Percentiles rank a stretch among this genome's conserved stretches.
phyloP scores from a whole-genome alignment of 176 grass and related monocot genomes.

The Oryza punctata region DNA sequence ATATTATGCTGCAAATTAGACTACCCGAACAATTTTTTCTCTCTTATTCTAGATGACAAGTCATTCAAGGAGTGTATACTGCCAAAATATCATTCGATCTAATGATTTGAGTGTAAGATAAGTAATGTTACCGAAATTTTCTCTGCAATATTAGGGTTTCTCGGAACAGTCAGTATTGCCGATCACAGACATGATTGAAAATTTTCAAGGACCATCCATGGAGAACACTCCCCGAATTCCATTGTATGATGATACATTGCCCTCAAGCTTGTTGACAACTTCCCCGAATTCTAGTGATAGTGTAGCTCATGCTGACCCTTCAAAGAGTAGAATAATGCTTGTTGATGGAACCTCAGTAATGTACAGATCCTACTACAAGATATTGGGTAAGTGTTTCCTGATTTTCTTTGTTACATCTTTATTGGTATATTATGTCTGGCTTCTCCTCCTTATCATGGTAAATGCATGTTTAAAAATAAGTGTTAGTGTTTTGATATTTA shows the following conservation, averaged over 20 bases:
- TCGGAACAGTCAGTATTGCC: conserved; percentile 43
- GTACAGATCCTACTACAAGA: conserved; percentile 98
- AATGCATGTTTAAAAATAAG: conserved; percentile 8
- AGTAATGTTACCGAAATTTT: background rate
- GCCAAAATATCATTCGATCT: background rate
- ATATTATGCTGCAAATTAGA: background rate
- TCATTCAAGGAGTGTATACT: background rate
- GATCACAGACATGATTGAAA: conserved; percentile 32
- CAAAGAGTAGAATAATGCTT: conserved; percentile 85
- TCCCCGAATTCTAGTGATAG: conserved; percentile 29
- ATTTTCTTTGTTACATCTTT: background rate
- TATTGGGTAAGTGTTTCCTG: conserved; percentile 66
- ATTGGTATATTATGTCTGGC: background rate
- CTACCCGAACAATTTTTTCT: background rate
- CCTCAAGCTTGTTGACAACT: conserved; percentile 30
- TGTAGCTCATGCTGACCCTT: conserved; percentile 33
- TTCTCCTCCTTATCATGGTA: background rate
- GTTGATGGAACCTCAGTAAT: conserved; percentile 89
- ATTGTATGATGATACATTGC: conserved; percentile 40
- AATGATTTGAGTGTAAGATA: background rate
- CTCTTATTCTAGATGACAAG: background rate
- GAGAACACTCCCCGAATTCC: conserved; percentile 38
- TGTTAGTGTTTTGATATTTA: background rate
- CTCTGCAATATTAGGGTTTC: conserved; percentile 37
- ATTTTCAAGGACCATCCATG: conserved; percentile 46